These are phyloP conservation scores for Globisporangium perplexum DNA, from an alignment of 352 stramenopile genomes.

Conservation along the genomic window DNA sequence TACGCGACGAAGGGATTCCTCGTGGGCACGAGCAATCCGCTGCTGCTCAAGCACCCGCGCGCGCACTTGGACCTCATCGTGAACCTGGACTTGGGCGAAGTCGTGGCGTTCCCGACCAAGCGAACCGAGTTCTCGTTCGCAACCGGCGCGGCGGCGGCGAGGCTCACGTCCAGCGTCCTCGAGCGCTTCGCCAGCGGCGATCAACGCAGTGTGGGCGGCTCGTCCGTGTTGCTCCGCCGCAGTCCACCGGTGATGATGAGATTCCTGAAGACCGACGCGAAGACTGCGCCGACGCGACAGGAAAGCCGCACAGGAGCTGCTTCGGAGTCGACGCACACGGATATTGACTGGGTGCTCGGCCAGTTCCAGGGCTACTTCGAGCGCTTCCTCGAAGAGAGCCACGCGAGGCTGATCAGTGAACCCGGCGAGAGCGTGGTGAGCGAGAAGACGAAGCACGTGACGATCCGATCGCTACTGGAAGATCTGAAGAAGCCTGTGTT, in stretches of 20 bases:
- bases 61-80: constrained; percentile 51
- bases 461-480: constrained; percentile 45
- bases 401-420: constrained; percentile 18
- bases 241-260: neutral
- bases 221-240: neutral
- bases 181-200: constrained; percentile 24
- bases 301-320: constrained; percentile 3
- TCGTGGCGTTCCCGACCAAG: constrained; percentile 44
- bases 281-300: neutral
- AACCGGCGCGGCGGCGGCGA: constrained; percentile 34
- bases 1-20: constrained; percentile 38
- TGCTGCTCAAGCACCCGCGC: constrained; percentile 47
- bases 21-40: constrained; percentile 41
- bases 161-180: constrained; percentile 23
- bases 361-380: constrained; percentile 68
- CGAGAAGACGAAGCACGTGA: constrained; percentile 30
- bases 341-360: constrained; percentile 53
- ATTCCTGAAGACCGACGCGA: neutral
- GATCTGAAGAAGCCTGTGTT: constrained; percentile 45
- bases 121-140: constrained; percentile 48
- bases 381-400: constrained; percentile 38
- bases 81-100: constrained; percentile 46
- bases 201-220: constrained; percentile 3
- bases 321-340: constrained; percentile 22
- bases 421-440: constrained; percentile 9